Conservation (phyloP, 2,329 filamentous ascomycete species). For the Tolypocladium sp. region DNA sequence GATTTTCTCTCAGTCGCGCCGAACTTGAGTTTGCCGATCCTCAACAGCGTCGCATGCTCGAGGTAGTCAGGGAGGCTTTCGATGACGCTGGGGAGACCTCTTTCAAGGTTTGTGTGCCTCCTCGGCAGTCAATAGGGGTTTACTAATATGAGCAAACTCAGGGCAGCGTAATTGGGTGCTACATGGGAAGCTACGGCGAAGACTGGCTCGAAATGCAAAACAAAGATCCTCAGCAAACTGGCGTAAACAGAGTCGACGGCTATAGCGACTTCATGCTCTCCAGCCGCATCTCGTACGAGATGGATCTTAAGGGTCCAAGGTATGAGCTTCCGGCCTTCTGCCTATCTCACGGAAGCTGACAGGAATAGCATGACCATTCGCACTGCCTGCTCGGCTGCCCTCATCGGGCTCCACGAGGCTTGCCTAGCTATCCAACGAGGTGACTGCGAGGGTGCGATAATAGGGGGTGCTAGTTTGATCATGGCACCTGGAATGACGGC, state of each 20-base stretch:
- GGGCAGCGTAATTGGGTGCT: background rate
- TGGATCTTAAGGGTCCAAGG: background rate
- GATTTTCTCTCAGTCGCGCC: background rate
- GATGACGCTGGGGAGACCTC: background rate
- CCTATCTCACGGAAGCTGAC: background rate
- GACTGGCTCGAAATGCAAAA: background rate
- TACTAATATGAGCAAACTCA: background rate
- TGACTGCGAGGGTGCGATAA: background rate
- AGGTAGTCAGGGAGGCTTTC: background rate
- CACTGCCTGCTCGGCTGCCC: background rate
- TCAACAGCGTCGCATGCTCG: background rate
- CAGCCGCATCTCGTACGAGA: background rate
- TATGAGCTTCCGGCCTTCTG: background rate
- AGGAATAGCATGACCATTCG: background rate
- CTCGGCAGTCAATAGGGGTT: too few species aligned
- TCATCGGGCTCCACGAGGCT: background rate
- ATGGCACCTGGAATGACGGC: background rate
- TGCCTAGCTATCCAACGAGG: background rate
- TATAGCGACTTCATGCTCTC: background rate
- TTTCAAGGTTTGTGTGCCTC: background rate
- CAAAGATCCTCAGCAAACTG: background rate
- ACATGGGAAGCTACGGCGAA: background rate
- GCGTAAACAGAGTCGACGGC: background rate
- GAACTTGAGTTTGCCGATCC: background rate
- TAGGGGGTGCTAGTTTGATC: background rate